Conservation (phyloP, 257 asterid species). For the Vinca minor region DNA sequence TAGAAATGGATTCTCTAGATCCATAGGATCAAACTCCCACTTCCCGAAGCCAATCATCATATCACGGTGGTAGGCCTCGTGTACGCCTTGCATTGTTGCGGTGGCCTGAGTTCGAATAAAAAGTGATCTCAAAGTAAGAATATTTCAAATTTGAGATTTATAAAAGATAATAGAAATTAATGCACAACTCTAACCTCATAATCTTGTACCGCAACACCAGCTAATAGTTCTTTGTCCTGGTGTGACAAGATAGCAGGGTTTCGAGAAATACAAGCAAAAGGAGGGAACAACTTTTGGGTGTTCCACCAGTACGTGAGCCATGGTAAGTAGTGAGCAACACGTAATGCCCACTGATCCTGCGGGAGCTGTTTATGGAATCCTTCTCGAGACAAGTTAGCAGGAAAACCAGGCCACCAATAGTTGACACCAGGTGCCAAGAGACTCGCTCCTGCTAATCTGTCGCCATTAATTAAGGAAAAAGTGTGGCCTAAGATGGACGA, state of each 20-base stretch:
- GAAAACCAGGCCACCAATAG: slow-evolving; percentile 81
- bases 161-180: not conserved
- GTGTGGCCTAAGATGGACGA: too few species aligned
- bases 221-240: slow-evolving; percentile 51
- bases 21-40: slow-evolving; percentile 81
- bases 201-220: slow-evolving; percentile 12
- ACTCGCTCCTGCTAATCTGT: slow-evolving; percentile 81
- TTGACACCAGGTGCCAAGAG: slow-evolving; percentile 68
- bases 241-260: slow-evolving; percentile 30
- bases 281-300: slow-evolving; percentile 75
- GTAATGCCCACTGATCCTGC: slow-evolving; percentile 74
- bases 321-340: slow-evolving; percentile 65
- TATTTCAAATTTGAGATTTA: not conserved
- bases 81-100: slow-evolving; percentile 65
- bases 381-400: slow-evolving; percentile 53
- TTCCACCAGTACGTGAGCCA: slow-evolving; percentile 95
- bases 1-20: slow-evolving; percentile 51
- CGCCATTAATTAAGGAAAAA: too few species aligned
- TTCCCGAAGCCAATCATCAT: slow-evolving; percentile 52
- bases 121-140: not conserved
- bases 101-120: slow-evolving; percentile 27
- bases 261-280: slow-evolving; percentile 25
- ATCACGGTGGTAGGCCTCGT: slow-evolving; percentile 66
- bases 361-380: slow-evolving; percentile 36
- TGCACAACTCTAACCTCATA: slow-evolving; percentile 10